phyloP scores from a whole-genome alignment of 2,329 filamentous ascomycete species.

The Zarea fungicola region DNA sequence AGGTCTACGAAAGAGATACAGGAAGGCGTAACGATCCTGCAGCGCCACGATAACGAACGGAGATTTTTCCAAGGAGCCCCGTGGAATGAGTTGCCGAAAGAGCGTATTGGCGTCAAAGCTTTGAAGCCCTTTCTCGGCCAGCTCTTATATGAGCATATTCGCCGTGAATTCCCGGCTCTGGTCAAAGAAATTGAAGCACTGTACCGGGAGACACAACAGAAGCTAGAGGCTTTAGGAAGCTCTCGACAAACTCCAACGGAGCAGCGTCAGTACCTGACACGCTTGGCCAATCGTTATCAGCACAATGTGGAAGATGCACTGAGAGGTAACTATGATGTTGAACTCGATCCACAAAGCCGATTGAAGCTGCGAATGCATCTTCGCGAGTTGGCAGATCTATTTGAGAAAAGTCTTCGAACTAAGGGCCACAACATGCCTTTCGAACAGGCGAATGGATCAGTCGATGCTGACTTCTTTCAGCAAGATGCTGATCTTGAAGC shows the following conservation, averaged over 20 bases:
- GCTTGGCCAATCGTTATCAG: not conserved
- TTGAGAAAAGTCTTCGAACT: not conserved
- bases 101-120: constrained; percentile 2
- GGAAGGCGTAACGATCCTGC: not conserved
- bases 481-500: not conserved
- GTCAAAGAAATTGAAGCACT: not conserved
- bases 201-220: not conserved
- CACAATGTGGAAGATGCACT: constrained; percentile 5
- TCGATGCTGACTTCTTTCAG: not conserved
- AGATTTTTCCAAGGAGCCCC: not conserved
- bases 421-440: not conserved
- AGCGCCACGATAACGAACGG: not conserved
- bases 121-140: constrained; percentile 1
- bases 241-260: constrained; percentile 1
- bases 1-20: constrained; percentile 3
- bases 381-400: not conserved
- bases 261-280: constrained; percentile 3
- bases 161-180: constrained; percentile 1
- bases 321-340: not conserved
- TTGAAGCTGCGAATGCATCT: constrained; percentile 4
- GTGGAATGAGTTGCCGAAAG: not conserved
- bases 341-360: not conserved
- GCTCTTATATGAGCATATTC: constrained; percentile 2
- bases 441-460: not conserved
- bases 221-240: not conserved